These are phyloP conservation scores for Trichoderma koningii DNA, from an alignment of 2,329 filamentous ascomycete genomes.

Conservation along the genomic window DNA sequence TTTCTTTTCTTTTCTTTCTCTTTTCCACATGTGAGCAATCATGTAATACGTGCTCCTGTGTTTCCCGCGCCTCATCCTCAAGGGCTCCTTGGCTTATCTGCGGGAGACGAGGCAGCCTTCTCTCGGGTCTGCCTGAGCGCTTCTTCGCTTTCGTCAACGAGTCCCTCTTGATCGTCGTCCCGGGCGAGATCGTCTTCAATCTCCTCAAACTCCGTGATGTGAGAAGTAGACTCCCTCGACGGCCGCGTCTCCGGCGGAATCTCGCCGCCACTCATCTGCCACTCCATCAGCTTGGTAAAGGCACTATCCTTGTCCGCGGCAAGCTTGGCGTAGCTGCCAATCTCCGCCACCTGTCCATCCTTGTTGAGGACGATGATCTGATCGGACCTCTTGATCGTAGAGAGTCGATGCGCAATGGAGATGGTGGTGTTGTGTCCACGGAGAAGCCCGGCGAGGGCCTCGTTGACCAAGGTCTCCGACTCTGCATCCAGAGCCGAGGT, in stretches of 20 bases:
- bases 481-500: slow-evolving; percentile 96
- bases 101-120: slow-evolving; percentile 8
- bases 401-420: slow-evolving; percentile 92
- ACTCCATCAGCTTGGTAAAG: slow-evolving; percentile 96
- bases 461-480: slow-evolving; percentile 94
- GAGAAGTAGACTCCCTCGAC: slow-evolving; percentile 38
- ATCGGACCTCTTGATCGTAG: slow-evolving; percentile 94
- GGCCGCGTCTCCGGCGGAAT: slow-evolving; percentile 47
- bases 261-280: slow-evolving; percentile 92
- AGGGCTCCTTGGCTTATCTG: slow-evolving; percentile 15
- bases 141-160: slow-evolving; percentile 38
- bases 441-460: slow-evolving; percentile 78
- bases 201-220: slow-evolving; percentile 55
- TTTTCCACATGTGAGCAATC: background rate
- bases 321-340: slow-evolving; percentile 79
- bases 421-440: slow-evolving; percentile 92
- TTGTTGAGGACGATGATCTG: slow-evolving; percentile 87
- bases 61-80: background rate
- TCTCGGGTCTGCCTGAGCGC: slow-evolving; percentile 2
- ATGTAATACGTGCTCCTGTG: background rate
- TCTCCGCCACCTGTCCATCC: slow-evolving; percentile 88
- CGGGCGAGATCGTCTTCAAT: slow-evolving; percentile 49
- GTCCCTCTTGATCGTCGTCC: slow-evolving; percentile 28
- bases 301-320: slow-evolving; percentile 74
- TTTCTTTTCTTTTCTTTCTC: background rate